A percentile compares a stretch with the other conserved stretches of the same genome.
These are phyloP conservation scores for Xylaria longipes DNA, from an alignment of 495 filamentous ascomycete genomes.

Conservation along the genomic window DNA sequence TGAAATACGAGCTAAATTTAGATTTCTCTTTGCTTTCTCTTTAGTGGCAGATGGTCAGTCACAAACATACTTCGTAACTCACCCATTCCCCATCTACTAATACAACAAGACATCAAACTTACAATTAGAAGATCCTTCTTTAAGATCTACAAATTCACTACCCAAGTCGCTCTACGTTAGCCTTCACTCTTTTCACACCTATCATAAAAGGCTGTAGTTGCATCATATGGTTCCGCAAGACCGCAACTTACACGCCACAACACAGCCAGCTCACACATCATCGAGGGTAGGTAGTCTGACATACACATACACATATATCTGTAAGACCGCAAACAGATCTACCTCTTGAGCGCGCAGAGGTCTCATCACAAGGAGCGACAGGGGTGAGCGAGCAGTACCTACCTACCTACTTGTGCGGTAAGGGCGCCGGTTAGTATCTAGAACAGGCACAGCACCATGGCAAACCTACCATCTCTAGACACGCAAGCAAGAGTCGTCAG, in stretches of 20 bases:
- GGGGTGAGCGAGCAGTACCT: background rate
- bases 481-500: constrained; percentile 37
- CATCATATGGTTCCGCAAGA: background rate
- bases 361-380: background rate
- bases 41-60: background rate
- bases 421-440: background rate
- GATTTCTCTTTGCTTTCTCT: background rate
- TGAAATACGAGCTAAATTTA: background rate
- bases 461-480: constrained; percentile 30
- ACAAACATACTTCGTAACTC: background rate
- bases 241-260: constrained; percentile 3
- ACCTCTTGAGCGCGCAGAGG: no score
- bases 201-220: background rate
- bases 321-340: background rate
- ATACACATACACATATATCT: background rate
- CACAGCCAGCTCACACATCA: background rate
- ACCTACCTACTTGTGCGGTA: background rate
- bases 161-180: background rate
- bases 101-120: background rate
- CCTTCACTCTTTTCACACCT: background rate
- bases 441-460: constrained; percentile 26
- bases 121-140: background rate
- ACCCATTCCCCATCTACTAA: background rate
- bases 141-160: background rate
- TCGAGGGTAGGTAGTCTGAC: background rate